Percentiles rank a stretch among this genome's conserved stretches.
Evolutionary conservation across 1,284 basidiomycete species (phyloP).

Genomic region (Thecaphora thlaspeos): DNA sequence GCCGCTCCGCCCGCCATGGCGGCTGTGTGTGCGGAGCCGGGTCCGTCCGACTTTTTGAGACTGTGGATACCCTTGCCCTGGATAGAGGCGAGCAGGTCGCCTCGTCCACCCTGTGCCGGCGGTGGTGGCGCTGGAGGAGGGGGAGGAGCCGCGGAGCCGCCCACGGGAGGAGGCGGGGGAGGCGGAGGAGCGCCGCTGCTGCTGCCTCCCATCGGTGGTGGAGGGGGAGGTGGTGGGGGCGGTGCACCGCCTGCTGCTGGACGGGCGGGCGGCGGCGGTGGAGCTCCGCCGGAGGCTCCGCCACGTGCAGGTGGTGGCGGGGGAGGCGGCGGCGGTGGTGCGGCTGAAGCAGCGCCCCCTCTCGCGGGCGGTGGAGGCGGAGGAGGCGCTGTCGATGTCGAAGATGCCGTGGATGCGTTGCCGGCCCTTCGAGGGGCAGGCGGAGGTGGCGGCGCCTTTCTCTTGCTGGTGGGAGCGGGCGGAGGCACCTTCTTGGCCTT

Average conservation of each 20-base stretch:
- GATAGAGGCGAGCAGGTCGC: constrained; percentile 68
- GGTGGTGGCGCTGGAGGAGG: constrained; percentile 8
- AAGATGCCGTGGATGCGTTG: constrained; percentile 20
- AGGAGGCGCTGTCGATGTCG: constrained; percentile 18
- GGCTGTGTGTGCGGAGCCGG: constrained; percentile 19
- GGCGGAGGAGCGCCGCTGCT: constrained; percentile 35
- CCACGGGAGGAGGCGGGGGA: constrained; percentile 37
- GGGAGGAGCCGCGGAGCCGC: constrained; percentile 11
- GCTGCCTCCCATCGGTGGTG: constrained; percentile 18
- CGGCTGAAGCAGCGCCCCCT: constrained; percentile 57
- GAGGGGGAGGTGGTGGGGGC: constrained; percentile 42
- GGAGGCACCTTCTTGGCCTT: constrained; percentile 65
- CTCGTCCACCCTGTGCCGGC: constrained; percentile 58
- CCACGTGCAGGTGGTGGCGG: constrained; percentile 49
- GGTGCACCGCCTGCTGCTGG: constrained; percentile 15
- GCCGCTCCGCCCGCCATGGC: constrained; percentile 14
- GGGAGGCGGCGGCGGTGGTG: constrained; percentile 57
- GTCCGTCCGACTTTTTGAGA: constrained; percentile 67
- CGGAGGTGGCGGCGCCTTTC: constrained; percentile 50
- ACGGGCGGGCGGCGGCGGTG: constrained; percentile 7
- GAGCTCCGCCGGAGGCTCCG: constrained; percentile 11
- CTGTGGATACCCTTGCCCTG: constrained; percentile 71
- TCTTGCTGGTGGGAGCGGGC: constrained; percentile 57
- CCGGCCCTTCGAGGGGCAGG: constrained; percentile 38
- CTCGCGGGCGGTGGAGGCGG: constrained; percentile 59